A percentile compares a stretch with the other conserved stretches of the same genome.
Conservation (phyloP, 108 stramenopile genomes). For the Cyclostephanos invisitatus region DNA sequence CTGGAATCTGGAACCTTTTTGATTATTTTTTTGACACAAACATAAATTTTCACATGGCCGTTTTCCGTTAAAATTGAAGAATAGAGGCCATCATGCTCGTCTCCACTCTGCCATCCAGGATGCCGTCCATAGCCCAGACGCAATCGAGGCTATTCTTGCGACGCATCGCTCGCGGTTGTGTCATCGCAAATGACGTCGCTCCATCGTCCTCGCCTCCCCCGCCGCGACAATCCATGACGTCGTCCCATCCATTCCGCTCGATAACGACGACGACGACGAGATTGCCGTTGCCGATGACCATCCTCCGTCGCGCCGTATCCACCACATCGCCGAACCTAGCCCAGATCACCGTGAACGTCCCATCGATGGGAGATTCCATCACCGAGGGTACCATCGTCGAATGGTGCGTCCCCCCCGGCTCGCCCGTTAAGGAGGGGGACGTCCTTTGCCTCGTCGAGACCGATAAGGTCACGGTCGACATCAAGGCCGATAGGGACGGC, state of each 20-base stretch:
- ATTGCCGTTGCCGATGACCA: too few species aligned
- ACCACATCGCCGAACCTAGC: constrained; percentile 44
- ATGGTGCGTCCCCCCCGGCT: constrained; percentile 77
- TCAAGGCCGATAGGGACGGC: constrained; percentile 83
- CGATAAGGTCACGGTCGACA: constrained; percentile 93
- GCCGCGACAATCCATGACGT: not conserved
- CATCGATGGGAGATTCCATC: constrained; percentile 77
- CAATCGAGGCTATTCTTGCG: not conserved
- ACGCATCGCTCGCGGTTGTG: not conserved
- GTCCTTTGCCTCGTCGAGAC: constrained; percentile 90
- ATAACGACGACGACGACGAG: not conserved
- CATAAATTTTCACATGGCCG: too few species aligned
- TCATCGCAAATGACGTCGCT: not conserved
- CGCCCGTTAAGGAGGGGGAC: constrained; percentile 77
- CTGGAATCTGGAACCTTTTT: too few species aligned
- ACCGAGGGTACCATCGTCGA: constrained; percentile 87
- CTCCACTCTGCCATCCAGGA: not conserved
- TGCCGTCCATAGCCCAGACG: not conserved
- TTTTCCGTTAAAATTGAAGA: not conserved
- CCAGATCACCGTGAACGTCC: constrained; percentile 70
- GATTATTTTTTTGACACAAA: too few species aligned
- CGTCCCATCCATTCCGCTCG: not conserved
- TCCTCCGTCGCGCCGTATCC: constrained; percentile 34
- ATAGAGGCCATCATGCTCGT: constrained; percentile 1
- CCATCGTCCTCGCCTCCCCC: not conserved